Evolutionary conservation across 768 basidiomycete genomes (phyloP), one percentile per base, ranked within the genome.

Genomic region (Trametes sanguinea): DNA sequence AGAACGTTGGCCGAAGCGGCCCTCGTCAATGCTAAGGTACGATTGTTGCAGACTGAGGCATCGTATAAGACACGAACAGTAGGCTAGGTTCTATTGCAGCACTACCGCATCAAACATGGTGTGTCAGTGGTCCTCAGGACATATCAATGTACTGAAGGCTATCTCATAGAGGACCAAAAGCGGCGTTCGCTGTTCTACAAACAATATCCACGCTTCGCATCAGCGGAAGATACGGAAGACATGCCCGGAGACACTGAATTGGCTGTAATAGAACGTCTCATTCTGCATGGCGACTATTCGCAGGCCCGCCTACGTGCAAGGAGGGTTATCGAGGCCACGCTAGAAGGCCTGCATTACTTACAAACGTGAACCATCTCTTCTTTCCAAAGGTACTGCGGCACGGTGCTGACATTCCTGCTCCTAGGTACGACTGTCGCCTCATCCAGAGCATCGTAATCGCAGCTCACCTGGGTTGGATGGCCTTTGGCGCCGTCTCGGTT

Each of bases 401-500:
- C 22, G 22, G 22, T 22, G 22, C 22, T 22, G 2, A 47, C 14
- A 33, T 22, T 52, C 33, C 40, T 10, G 47, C 17, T 11, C 16
- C 2, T 57, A 81, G 83, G 11, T 94, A 94, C 71, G 91, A 95
- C 69, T 85, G 90, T 16, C 76, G 83, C 35, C 74, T 94, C 46
- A 87, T 95, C 33, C 83, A 85, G 14, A 75, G 69, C 2, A 85
- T 94, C 64, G 92, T 93, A 52, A 81, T 81, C 1, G 69, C 80
- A 6, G 91, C 90, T 1, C 94, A 95, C 72, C 71, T 81, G 2
- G 91, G 91, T 54, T 95, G 92, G 90, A 84, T 84, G n/a, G 85
- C 84, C 1, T 93, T 85, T 71, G 78, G 84, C 6, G 83, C 85
- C 0, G 71, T 85, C 5, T 85, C 79, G 44, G 78, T 92, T 4